These are phyloP conservation scores for Trifolium subterraneum DNA, from an alignment of 306 rosid species.

Conservation along the genomic window DNA sequence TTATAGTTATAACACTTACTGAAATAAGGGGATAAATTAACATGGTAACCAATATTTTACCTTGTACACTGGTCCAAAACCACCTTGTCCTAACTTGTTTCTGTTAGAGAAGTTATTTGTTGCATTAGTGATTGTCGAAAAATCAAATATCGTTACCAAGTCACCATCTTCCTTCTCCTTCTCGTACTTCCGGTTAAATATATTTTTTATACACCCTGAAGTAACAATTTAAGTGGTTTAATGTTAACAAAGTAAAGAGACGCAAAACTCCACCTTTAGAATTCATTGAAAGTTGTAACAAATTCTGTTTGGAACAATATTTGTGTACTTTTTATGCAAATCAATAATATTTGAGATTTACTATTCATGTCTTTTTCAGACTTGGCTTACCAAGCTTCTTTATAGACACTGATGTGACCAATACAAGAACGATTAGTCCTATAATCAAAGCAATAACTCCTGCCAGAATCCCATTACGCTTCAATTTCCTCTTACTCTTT, in stretches of 20 bases:
- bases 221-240: background rate
- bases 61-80: slow-evolving; percentile 58
- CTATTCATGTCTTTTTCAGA: too few relatives aligned
- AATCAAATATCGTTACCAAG: slow-evolving; percentile 48
- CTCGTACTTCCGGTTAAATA: background rate
- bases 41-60: slow-evolving; percentile 18
- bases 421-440: background rate
- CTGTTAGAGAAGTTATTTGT: slow-evolving; percentile 43
- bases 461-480: background rate
- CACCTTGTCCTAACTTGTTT: slow-evolving; percentile 54
- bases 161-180: slow-evolving; percentile 28
- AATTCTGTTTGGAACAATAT: background rate
- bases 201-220: background rate
- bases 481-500: background rate
- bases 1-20: background rate
- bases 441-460: slow-evolving; percentile 4
- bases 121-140: slow-evolving; percentile 35
- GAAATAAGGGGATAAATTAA: background rate
- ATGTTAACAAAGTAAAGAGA: background rate
- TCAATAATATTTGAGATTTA: too few relatives aligned
- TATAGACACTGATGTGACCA: background rate
- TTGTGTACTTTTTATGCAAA: background rate
- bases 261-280: background rate
- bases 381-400: background rate
- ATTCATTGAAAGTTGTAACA: background rate